Percentiles rank a stretch among this genome's conserved stretches.
phyloP scores from a whole-genome alignment of 805 yeast genomes.

The Candida corydali region DNA sequence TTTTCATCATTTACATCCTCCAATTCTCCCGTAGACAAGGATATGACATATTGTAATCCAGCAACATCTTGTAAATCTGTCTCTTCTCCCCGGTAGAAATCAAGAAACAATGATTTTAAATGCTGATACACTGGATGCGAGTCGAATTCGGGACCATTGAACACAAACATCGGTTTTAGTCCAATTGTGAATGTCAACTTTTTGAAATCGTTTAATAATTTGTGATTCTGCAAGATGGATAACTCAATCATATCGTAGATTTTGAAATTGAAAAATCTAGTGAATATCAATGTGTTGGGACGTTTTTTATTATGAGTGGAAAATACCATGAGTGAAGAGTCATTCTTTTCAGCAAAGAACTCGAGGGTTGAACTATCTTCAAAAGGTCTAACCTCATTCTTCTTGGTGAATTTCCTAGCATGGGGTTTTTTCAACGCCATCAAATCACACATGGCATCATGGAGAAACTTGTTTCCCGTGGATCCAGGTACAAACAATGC shows the following conservation, averaged over 20 bases:
- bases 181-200: constrained; percentile 81
- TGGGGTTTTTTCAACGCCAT: constrained; percentile 89
- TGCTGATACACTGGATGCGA: constrained; percentile 82
- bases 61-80: constrained; percentile 87
- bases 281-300: constrained; percentile 84
- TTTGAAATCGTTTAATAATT: constrained; percentile 75
- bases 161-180: constrained; percentile 88
- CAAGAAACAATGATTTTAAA: constrained; percentile 82
- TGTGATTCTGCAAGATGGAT: constrained; percentile 58
- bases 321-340: constrained; percentile 77
- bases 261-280: constrained; percentile 86
- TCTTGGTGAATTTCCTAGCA: constrained; percentile 79
- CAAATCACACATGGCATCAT: constrained; percentile 85
- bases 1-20: constrained; percentile 65
- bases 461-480: constrained; percentile 71
- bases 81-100: constrained; percentile 83
- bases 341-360: constrained; percentile 93
- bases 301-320: constrained; percentile 83
- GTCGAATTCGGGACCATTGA: constrained; percentile 91
- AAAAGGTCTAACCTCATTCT: constrained; percentile 87
- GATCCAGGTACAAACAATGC: constrained; percentile 92
- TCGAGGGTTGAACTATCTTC: constrained; percentile 84
- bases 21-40: constrained; percentile 69
- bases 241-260: constrained; percentile 93
- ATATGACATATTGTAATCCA: constrained; percentile 86